Base-by-base conservation (phyloP, 1,284 basidiomycete genomes). In the Schizophyllum commune region DNA sequence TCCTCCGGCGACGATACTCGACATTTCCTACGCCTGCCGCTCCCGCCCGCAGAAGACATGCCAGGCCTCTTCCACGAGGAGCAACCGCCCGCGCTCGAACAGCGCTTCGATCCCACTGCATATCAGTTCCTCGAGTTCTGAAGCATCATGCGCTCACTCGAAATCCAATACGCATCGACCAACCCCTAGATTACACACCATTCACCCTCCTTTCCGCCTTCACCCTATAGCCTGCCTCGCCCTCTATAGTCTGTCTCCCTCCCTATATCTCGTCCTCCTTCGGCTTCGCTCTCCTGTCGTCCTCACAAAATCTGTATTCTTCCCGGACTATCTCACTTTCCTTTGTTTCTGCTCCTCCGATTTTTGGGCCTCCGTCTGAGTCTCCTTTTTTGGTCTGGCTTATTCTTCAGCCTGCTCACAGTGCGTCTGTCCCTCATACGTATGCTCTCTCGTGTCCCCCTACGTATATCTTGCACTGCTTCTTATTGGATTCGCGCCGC, bases 1-100 rank as follows among this genome's bases (percentile, higher is more conserved):
- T 83, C 86, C 15, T 88, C 88, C 5, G 73, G 84, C 32, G 90
- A 91, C 66, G 90, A 92, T 69, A 92, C 87, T 19, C 85, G 90
- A 20, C 89, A 92, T 70, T 92, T 92, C 73, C 80, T 89, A 54
- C 85, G 86, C 63, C 81, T 90, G 17, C 88, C 89, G 2, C 76
- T 87, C n/a, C 90, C 90, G 33, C 78, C 84, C 27, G 68, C 80
- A n/a, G 83, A 85, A 61, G 89, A 92, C 64, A 89, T 92, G 68
- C 90, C 91, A 5, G 90, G 90, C 34, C 79, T 91, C 63, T 72
- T 85, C 63, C 77, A 77, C 60, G 84, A 85, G 65, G 89, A 89
- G 65, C 73, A 72, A 32, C 79, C 82, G 20, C 77, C 76, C 19
- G 75, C 82, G 17, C 74, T 83, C 57, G 80, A 83, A 60, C 82